These are phyloP conservation scores for Sicyos baderoa DNA, from an alignment of 306 rosid species.

Conservation along the genomic window DNA sequence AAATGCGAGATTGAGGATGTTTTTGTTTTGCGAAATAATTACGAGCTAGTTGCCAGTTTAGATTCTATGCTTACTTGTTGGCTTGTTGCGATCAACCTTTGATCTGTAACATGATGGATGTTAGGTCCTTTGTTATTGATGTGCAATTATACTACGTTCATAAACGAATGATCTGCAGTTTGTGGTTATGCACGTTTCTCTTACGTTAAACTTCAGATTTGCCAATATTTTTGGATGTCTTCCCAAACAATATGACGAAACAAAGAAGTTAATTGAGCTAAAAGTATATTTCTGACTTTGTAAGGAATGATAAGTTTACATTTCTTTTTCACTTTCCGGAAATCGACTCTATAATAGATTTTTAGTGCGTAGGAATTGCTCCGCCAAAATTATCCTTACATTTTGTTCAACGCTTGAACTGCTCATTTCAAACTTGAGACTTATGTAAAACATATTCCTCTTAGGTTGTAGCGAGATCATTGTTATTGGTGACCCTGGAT, in stretches of 20 bases:
- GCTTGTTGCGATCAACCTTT: conserved; percentile 9
- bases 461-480: neutral
- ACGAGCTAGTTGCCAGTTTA: conserved; percentile 5
- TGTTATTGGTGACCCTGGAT: conserved; percentile 1
- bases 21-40: neutral
- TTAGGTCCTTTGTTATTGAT: conserved; percentile 11
- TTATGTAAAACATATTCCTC: neutral
- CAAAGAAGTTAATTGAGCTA: neutral
- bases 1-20: conserved; percentile 1
- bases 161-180: neutral
- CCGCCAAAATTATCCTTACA: neutral
- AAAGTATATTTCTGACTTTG: neutral
- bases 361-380: neutral
- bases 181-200: neutral
- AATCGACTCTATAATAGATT: neutral
- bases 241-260: neutral
- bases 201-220: neutral
- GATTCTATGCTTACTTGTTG: neutral
- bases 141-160: neutral
- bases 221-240: conserved; percentile 9
- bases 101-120: neutral
- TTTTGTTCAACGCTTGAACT: conserved; percentile 2
- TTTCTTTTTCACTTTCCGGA: neutral
- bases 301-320: neutral
- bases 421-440: neutral